phyloP scores from a whole-genome alignment of 805 yeast species.

The Starmera amethionina region DNA sequence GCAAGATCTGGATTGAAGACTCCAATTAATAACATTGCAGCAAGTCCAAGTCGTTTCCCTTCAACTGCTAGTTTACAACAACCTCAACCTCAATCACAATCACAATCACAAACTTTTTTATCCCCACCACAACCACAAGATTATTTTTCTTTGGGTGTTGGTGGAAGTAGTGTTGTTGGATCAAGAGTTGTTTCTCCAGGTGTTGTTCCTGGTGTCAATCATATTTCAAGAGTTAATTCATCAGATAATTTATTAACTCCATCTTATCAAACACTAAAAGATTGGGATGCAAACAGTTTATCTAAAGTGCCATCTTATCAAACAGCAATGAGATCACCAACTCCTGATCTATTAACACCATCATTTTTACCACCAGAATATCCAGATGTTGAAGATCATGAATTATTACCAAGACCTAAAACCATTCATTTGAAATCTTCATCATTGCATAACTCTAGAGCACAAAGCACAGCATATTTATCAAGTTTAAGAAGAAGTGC shows the following conservation, averaged over 20 bases:
- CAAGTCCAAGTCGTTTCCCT: slow-evolving; percentile 8
- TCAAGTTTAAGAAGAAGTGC: slow-evolving; percentile 16
- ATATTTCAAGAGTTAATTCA: slow-evolving; percentile 53
- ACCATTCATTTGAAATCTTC: slow-evolving; percentile 18
- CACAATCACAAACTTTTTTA: background rate
- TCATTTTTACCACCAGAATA: slow-evolving; percentile 31
- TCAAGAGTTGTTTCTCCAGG: slow-evolving; percentile 26
- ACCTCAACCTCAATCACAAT: background rate
- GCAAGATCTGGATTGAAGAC: slow-evolving; percentile 3
- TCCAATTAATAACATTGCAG: slow-evolving; percentile 2
- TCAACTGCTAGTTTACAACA: too few relatives aligned
- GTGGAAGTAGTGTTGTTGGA: slow-evolving; percentile 8
- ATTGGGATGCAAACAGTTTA: slow-evolving; percentile 34
- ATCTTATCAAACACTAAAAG: slow-evolving; percentile 10
- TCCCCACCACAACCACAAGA: slow-evolving; percentile 21
- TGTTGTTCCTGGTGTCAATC: slow-evolving; percentile 43
- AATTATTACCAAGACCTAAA: slow-evolving; percentile 13
- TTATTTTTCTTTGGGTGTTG: slow-evolving; percentile 22
- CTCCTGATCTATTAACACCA: slow-evolving; percentile 56
- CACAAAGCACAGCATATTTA: slow-evolving; percentile 16
- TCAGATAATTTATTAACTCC: slow-evolving; percentile 21
- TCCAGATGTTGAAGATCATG: slow-evolving; percentile 8
- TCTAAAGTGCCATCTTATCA: slow-evolving; percentile 79
- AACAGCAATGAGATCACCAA: slow-evolving; percentile 58
- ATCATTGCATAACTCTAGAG: slow-evolving; percentile 17